Evolutionary conservation across 768 basidiomycete genomes (phyloP).

Genomic region (Serendipita sp.): DNA sequence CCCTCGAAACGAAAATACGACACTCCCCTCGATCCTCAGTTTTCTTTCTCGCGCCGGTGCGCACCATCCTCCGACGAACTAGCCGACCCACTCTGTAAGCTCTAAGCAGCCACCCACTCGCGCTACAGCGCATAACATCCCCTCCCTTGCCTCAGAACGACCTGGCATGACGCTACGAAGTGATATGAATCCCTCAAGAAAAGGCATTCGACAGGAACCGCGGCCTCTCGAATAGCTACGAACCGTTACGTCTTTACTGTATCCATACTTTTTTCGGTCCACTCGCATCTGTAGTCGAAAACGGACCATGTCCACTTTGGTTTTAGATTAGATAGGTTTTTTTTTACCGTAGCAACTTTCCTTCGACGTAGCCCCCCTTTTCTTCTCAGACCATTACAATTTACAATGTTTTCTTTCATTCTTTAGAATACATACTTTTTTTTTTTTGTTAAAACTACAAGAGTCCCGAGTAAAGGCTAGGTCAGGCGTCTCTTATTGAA

Average conservation of each 20-base stretch:
- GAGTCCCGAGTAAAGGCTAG: no score
- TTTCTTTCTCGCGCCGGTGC: neutral
- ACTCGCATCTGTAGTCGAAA: no score
- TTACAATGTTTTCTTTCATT: no score
- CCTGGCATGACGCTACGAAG: neutral
- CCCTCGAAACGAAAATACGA: neutral
- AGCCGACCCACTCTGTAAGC: no score
- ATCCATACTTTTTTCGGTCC: neutral
- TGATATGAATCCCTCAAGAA: neutral
- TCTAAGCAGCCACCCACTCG: neutral
- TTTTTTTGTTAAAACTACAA: neutral
- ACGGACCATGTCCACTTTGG: no score
- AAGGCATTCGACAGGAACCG: neutral
- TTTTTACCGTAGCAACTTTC: no score
- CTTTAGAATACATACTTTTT: neutral
- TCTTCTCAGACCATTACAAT: no score
- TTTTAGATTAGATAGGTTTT: no score
- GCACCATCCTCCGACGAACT: neutral
- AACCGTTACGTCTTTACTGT: neutral
- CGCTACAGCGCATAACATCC: neutral
- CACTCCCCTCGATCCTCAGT: neutral
- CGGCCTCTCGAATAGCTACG: neutral
- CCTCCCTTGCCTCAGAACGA: neutral
- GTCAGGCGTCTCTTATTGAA: no score
- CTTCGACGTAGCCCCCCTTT: no score